These are phyloP conservation scores for Colletotrichum limetticola DNA, from an alignment of 2,329 filamentous ascomycete genomes.

Conservation along the genomic window DNA sequence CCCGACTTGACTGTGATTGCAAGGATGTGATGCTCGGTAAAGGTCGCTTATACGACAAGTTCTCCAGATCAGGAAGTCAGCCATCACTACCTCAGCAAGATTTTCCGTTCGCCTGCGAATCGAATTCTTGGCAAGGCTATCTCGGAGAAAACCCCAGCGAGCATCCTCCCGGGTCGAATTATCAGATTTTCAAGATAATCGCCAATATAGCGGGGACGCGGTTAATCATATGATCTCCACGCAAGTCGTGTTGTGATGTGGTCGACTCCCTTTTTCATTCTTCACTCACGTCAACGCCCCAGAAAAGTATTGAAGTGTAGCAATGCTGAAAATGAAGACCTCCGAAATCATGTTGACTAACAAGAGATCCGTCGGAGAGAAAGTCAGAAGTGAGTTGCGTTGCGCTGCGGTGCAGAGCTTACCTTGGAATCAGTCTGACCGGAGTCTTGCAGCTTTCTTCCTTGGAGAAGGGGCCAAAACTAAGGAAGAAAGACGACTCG, in stretches of 20 bases:
- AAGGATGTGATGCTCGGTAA: neutral
- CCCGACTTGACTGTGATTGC: neutral
- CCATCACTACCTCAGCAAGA: neutral
- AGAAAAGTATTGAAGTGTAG: neutral
- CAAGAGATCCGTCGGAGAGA: neutral
- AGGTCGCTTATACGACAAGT: neutral
- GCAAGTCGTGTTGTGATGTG: neutral
- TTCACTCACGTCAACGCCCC: neutral
- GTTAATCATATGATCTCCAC: neutral
- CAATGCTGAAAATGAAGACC: neutral
- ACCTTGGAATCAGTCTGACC: neutral
- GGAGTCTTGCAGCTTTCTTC: conserved; percentile 23
- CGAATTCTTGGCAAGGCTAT: neutral
- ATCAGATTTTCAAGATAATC: conserved; percentile 18
- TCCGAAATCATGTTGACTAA: neutral
- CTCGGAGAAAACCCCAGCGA: neutral
- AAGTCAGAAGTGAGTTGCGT: conserved; percentile 5
- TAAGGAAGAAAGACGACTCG: conserved; percentile 41
- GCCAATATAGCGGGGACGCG: neutral
- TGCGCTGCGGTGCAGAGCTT: no score
- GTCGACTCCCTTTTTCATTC: neutral
- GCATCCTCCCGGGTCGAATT: neutral
- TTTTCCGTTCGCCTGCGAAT: neutral
- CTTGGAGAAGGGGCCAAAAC: conserved; percentile 23
- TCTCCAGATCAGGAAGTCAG: neutral